Evolutionary conservation across 208 protist genomes (phyloP).

Genomic region (Leishmania tropica): DNA sequence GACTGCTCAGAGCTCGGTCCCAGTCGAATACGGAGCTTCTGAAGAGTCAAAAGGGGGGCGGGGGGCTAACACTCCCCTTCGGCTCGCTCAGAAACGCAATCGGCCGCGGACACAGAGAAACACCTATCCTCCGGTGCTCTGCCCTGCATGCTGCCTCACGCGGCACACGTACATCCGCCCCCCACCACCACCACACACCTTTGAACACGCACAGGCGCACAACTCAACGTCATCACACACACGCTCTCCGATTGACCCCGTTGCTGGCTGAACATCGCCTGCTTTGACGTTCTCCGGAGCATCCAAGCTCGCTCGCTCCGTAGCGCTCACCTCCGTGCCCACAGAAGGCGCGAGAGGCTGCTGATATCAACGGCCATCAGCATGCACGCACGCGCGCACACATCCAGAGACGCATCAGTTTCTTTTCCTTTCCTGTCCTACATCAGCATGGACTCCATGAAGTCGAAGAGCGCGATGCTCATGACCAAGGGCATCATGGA

Average conservation of each 20-base stretch:
- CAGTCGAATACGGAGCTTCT: not conserved
- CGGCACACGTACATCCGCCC: not conserved
- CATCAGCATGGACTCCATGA: slow-evolving; percentile 52
- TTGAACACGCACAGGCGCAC: not conserved
- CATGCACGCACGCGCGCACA: not conserved
- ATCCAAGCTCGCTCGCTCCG: not conserved
- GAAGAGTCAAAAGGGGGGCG: not conserved
- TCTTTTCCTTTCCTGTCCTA: not conserved
- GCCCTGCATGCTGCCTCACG: not conserved
- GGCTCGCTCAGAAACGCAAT: not conserved
- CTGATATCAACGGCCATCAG: not conserved
- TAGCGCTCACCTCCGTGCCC: not conserved
- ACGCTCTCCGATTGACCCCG: not conserved
- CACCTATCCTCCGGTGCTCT: too few relatives aligned
- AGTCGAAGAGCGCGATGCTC: slow-evolving; percentile 69
- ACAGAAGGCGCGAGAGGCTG: not conserved
- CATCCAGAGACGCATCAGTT: not conserved
- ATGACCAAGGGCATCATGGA: slow-evolving; percentile 90
- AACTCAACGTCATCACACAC: not conserved
- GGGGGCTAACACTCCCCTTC: not conserved
- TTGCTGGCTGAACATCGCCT: not conserved
- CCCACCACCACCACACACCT: not conserved
- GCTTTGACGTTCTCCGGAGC: not conserved
- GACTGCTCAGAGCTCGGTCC: not conserved
- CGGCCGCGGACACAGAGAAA: not conserved